Conservation (phyloP, 2,329 filamentous ascomycete genomes). For the Apiospora marii region DNA sequence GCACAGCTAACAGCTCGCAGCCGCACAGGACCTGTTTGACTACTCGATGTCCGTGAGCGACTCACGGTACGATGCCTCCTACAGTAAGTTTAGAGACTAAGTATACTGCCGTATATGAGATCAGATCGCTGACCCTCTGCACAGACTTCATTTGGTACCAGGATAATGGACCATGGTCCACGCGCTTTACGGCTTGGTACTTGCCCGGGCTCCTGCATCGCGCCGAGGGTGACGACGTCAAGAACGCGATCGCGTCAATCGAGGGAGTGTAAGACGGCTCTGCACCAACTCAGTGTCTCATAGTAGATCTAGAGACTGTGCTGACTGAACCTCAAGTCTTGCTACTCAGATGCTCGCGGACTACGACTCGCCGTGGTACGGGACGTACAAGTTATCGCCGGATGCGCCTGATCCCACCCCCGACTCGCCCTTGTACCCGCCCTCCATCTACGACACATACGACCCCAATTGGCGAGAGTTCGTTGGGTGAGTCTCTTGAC, state of each 20-base stretch:
- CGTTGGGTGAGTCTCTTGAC: constrained; percentile 36
- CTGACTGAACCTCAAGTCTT: constrained; percentile 34
- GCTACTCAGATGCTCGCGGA: constrained; percentile 46
- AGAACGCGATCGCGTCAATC: constrained; percentile 46
- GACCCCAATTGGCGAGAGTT: constrained; percentile 50
- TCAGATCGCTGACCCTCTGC: not conserved
- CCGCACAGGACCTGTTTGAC: constrained; percentile 47
- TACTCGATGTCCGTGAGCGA: constrained; percentile 50
- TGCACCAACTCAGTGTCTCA: not conserved
- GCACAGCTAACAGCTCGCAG: constrained; percentile 31
- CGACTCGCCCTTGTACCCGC: constrained; percentile 43
- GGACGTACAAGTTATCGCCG: constrained; percentile 49
- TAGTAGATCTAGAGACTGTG: not conserved
- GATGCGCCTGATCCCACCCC: constrained; percentile 48
- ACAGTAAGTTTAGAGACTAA: constrained; percentile 33
- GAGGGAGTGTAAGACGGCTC: constrained; percentile 42
- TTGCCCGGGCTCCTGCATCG: constrained; percentile 47
- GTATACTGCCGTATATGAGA: not conserved
- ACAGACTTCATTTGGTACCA: constrained; percentile 48
- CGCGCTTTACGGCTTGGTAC: constrained; percentile 54
- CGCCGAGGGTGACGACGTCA: constrained; percentile 44
- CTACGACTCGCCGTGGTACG: constrained; percentile 51
- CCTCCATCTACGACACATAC: constrained; percentile 42
- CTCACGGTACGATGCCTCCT: constrained; percentile 49
- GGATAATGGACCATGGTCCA: constrained; percentile 51